These are phyloP conservation scores for Isochrysis galbana DNA, from an alignment of 78 protist species.

Conservation along the genomic window DNA sequence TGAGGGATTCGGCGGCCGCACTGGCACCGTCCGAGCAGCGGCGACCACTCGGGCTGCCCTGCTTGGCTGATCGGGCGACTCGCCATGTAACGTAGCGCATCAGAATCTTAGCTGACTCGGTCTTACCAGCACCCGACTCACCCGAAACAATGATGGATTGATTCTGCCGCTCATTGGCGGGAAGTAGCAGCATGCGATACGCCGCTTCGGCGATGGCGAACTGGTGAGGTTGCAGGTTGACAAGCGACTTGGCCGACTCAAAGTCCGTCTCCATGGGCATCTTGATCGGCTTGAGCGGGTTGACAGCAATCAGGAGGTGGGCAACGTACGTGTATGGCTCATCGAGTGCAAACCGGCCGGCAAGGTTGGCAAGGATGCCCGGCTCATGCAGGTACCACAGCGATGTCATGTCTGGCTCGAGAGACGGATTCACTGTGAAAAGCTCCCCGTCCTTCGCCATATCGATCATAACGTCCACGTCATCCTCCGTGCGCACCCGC, in stretches of 20 bases:
- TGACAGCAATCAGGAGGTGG: conserved; percentile 54
- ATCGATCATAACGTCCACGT: too few relatives aligned
- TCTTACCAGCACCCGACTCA: conserved; percentile 91
- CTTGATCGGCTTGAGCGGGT: background rate
- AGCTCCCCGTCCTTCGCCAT: too few relatives aligned
- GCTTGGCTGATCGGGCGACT: background rate
- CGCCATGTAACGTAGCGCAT: conserved; percentile 23
- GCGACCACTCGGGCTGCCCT: too few relatives aligned
- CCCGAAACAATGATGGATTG: conserved; percentile 44
- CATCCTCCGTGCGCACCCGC: too few relatives aligned
- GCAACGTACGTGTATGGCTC: conserved; percentile 57
- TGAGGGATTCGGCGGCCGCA: background rate
- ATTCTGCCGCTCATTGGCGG: background rate
- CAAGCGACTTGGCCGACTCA: background rate
- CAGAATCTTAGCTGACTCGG: conserved; percentile 60
- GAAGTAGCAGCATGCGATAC: conserved; percentile 27
- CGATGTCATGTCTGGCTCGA: background rate
- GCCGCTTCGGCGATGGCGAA: conserved; percentile 71
- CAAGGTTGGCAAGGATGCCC: background rate
- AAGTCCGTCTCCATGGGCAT: background rate
- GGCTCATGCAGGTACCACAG: conserved; percentile 6
- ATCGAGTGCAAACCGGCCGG: background rate
- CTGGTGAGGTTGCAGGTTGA: conserved; percentile 70
- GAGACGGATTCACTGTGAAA: background rate
- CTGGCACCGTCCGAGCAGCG: background rate